Percentiles rank a stretch among this genome's conserved stretches.
Evolutionary conservation across 768 basidiomycete genomes (phyloP).

Genomic region (Leccinellum albellum): DNA sequence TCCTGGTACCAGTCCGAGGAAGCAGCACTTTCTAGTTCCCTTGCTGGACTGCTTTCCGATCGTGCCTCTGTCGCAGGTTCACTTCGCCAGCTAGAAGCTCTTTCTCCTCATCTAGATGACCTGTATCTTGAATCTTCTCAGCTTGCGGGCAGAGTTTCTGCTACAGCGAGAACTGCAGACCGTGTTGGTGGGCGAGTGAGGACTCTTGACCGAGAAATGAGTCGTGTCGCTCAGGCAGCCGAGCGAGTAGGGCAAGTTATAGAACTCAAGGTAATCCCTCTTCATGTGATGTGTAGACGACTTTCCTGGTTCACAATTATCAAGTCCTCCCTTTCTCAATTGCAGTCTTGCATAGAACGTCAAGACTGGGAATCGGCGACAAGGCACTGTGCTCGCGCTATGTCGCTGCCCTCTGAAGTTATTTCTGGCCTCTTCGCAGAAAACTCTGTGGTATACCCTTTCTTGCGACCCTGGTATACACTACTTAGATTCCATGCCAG

Average conservation of each 20-base stretch:
- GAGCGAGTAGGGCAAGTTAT: slow-evolving; percentile 91
- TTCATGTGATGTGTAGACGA: slow-evolving; percentile 22
- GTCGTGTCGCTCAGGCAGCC: slow-evolving; percentile 81
- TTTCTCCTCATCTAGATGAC: slow-evolving; percentile 61
- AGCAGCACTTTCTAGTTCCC: slow-evolving; percentile 66
- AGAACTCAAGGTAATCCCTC: slow-evolving; percentile 75
- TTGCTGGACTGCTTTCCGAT: slow-evolving; percentile 67
- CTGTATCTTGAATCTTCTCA: slow-evolving; percentile 54
- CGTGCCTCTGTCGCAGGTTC: slow-evolving; percentile 62
- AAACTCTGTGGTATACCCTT: slow-evolving; percentile 70
- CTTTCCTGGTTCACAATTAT: slow-evolving; percentile 16
- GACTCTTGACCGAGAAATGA: slow-evolving; percentile 89
- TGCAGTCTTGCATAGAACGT: slow-evolving; percentile 61
- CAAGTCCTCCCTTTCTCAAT: slow-evolving; percentile 61
- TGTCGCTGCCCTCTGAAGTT: slow-evolving; percentile 76
- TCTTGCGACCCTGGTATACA: background rate
- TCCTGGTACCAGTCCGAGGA: slow-evolving; percentile 76
- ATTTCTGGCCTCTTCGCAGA: slow-evolving; percentile 84
- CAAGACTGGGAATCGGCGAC: slow-evolving; percentile 97
- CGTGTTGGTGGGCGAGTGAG: slow-evolving; percentile 90
- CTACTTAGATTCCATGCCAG: slow-evolving; percentile 38
- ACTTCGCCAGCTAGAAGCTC: slow-evolving; percentile 55
- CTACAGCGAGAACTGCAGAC: slow-evolving; percentile 77
- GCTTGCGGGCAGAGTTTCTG: slow-evolving; percentile 56
- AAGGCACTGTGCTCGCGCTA: slow-evolving; percentile 85